Base-by-base conservation (phyloP, 2,329 filamentous ascomycete genomes). In the Dissoconium aciculare region DNA sequence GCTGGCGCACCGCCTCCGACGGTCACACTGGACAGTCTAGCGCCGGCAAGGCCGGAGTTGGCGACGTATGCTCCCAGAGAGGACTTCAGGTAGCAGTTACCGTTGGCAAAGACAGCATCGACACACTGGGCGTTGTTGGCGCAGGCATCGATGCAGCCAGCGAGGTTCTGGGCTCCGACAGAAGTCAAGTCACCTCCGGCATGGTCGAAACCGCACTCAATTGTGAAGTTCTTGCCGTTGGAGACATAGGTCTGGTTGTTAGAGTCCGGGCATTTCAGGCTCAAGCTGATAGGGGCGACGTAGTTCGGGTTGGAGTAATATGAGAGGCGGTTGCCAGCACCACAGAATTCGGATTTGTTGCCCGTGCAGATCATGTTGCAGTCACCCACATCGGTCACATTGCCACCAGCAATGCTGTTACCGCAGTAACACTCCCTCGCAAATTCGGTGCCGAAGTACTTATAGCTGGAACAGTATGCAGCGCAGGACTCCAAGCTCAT, bases 391-490 rank as follows among this genome's bases (percentile, higher is more conserved):
- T 30, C 23, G 3, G 33, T 29, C 2, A 27, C 25, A 4, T 26
- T 16, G 3, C 30, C 27, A 3, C 26, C 24, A 15, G 37, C 30
- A 8, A 38, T 25, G 12, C 23, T 24, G 15, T 41, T 39, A 11
- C 37, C 39, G 27, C 39, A 41, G 27, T 35, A 41, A 31, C 38
- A 44, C 23, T 44, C 42, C 8, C 33, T 37, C 3, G 43, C 45
- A 29, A 52, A 56, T 32, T 57, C 53, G 15, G 54, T 42, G 14
- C 55, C 58, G 26, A 57, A 59, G 36, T 46, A 56, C 17, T 38
- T 32, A 38, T 51, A 56, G n/a, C 35, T 41, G 15, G 30, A 31
- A 40, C 43, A 49, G 36, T 23, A 54, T 8, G 38, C 43, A 17
- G 33, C 32, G 43, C 47, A 51, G 39, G 39, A 56, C 12, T 39